Evolutionary conservation across 495 filamentous ascomycete species (phyloP).

Genomic region (Penicillium paxilli): DNA sequence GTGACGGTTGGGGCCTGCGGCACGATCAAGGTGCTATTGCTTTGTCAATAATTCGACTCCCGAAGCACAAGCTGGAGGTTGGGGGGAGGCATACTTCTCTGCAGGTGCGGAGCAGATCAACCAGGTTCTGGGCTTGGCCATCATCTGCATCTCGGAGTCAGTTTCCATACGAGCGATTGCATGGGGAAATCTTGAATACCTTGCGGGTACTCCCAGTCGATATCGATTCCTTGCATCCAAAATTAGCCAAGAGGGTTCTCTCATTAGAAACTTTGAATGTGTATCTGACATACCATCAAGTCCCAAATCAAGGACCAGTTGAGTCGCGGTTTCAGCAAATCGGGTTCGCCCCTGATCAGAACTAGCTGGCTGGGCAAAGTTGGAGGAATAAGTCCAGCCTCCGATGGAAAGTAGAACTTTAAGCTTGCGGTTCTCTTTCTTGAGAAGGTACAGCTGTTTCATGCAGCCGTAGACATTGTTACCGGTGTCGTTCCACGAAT

Average conservation of each 20-base stretch:
- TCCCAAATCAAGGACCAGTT: constrained; percentile 65
- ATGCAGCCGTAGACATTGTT: constrained; percentile 61
- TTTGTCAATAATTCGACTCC: constrained; percentile 5
- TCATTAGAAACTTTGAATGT: background rate
- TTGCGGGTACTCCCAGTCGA: constrained; percentile 63
- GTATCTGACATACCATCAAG: constrained; percentile 50
- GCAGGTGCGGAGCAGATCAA: constrained; percentile 67
- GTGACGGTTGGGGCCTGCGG: constrained; percentile 54
- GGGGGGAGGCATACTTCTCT: constrained; percentile 42
- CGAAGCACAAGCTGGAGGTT: background rate
- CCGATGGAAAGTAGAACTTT: constrained; percentile 93
- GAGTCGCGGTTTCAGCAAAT: constrained; percentile 73
- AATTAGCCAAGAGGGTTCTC: background rate
- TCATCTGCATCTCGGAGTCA: constrained; percentile 35
- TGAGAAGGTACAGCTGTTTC: constrained; percentile 91
- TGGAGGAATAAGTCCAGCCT: constrained; percentile 92
- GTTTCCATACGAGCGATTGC: background rate
- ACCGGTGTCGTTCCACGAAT: constrained; percentile 48
- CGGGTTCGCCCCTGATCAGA: constrained; percentile 64
- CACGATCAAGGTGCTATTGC: constrained; percentile 57
- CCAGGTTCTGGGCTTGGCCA: constrained; percentile 64
- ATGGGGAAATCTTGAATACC: constrained; percentile 20
- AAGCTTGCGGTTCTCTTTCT: constrained; percentile 82
- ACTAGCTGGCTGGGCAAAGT: constrained; percentile 69
- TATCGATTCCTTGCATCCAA: constrained; percentile 48